Conservation (phyloP, 495 filamentous ascomycete genomes). For the Talaromyces proteolyticus region DNA sequence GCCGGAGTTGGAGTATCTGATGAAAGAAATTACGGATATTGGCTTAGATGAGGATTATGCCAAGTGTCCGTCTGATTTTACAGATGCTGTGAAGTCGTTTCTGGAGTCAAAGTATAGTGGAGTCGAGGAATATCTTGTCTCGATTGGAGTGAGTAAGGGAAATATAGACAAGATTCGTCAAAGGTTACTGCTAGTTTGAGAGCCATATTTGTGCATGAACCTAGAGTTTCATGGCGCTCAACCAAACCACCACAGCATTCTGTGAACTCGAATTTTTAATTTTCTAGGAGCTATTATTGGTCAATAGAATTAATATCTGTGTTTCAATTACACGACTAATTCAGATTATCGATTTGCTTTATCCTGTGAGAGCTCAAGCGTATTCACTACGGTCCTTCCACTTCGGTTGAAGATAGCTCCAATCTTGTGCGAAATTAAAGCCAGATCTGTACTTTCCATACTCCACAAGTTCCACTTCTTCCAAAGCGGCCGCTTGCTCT, state of each 20-base stretch:
- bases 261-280: no score
- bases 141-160: slow-evolving; percentile 46
- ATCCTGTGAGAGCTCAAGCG: no score
- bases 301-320: no score
- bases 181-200: neutral
- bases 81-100: slow-evolving; percentile 39
- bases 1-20: slow-evolving; percentile 52
- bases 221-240: no score
- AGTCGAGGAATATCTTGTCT: slow-evolving; percentile 52
- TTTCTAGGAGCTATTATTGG: no score
- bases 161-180: slow-evolving; percentile 27
- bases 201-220: neutral
- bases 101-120: slow-evolving; percentile 54
- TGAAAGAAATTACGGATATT: slow-evolving; percentile 62
- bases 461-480: slow-evolving; percentile 25
- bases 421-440: slow-evolving; percentile 37
- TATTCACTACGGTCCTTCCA: slow-evolving; percentile 30
- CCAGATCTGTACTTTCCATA: slow-evolving; percentile 34
- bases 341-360: no score
- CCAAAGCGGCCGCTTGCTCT: slow-evolving; percentile 27
- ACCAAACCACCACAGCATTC: no score
- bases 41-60: slow-evolving; percentile 67
- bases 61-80: slow-evolving; percentile 51
- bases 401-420: slow-evolving; percentile 35
- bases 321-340: no score